Base-by-base conservation (phyloP, 352 stramenopile genomes). In the Phytophthora vignae region DNA sequence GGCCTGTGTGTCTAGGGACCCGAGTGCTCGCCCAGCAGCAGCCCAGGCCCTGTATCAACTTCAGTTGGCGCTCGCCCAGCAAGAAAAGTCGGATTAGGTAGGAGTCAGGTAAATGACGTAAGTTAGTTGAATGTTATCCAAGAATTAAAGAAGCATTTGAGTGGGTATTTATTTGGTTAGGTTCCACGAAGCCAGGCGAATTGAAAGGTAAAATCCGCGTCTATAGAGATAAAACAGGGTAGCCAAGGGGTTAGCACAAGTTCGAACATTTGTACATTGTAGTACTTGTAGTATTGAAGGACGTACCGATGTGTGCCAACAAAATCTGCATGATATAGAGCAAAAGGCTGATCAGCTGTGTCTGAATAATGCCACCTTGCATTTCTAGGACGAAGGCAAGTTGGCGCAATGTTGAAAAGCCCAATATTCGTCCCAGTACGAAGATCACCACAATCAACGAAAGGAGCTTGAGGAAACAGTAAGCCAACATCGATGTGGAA, bases 331-430 rank as follows among this genome's bases (percentile, higher is more conserved):
- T 62, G 42, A 81, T 57, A 52, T 80, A 84, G 8, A 76, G 61
- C 1, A 77, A 48, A 54, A 73, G 76, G 4, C 78, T 59, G 11
- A 74, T 2, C 1, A 82, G 44, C 46, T 79, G 77, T 11, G 57
- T 70, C 36, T 85, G 68, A 7, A 83, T 68, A 1, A 73, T 58
- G 9, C 36, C 56, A 14, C 15, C 27, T 48, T 82, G 67, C 14
- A n/a, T 73, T 3, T 76, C 69, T 0, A 85, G 36, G 21, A 85
- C 74, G 48, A 82, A 82, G 3, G 69, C 56, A 3, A 82, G 57
- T 54, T 82, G 72, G 2, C 60, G 64, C 12, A 69, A 6, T 0
- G 64, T 33, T 25, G 76, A 80, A 25, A 71, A 54, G 0, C 58
- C 49, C 14, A 76, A 55, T 10, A 40, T 54, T 5, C 25, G 50